Evolutionary conservation across 1,284 basidiomycete genomes (phyloP), one percentile per base, ranked within the genome.

Genomic region (Cryptococcus sp.): DNA sequence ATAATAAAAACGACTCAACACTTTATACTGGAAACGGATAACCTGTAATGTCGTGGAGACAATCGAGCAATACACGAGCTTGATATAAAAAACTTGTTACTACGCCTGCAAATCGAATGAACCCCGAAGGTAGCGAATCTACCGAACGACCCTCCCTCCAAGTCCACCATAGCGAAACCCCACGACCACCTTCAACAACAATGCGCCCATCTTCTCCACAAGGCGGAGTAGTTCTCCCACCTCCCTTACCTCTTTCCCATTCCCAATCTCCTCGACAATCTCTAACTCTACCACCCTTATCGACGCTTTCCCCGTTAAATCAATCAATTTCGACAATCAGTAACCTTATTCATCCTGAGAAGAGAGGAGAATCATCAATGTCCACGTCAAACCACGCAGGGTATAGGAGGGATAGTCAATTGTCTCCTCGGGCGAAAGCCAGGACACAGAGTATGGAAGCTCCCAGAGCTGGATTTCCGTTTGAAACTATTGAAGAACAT

Each of bases 401-500:
- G 32, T 16, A 39, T 39, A 39, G 36, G 36, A 39, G 36, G 36
- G 36, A 39, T 28, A 28, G 28, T 28, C 28, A 28, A 28, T 28
- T 28, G 11, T 28, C 28, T 5, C 28, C 36, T 34, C 2, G 37
- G 23, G 3, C 44, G 19, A 21, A 46, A 14, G 11, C 45, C 46
- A 41, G 44, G 44, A 21, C 43, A 51, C 28, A 28, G 28, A 28
- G 28, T 28, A 28, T 28, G 28, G 28, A 28, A 28, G 28, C 28
- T 28, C 28, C 28, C 28, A 28, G 28, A 11, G 5, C 28, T 28
- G 28, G 28, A 28, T 28, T 28, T 40, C 24, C 46, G 4, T 43
- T 45, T 11, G 49, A 51, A 10, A 45, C 40, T 2, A 21, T 45
- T 7, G 31, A 40, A 16, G 49, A 28, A 10, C 44, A 51, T 24